A percentile compares a stretch with the other conserved stretches of the same genome.
Evolutionary conservation across 176 grass and related monocot species (phyloP).

Genomic region (Musa schizocarpa): DNA sequence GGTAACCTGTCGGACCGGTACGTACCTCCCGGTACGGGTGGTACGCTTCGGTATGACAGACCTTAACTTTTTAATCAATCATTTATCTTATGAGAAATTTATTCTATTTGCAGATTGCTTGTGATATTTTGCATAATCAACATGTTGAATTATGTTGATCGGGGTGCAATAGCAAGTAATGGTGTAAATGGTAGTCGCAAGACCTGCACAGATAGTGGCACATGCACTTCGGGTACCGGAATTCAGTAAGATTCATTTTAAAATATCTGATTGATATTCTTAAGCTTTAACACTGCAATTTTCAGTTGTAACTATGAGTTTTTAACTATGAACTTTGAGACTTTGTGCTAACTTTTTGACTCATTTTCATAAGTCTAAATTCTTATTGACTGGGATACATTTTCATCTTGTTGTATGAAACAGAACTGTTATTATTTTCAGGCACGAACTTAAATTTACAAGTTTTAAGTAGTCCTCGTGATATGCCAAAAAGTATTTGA

Average conservation of each 20-base stretch:
- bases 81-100: neutral
- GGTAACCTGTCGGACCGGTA: no score
- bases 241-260: conserved; percentile 72
- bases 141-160: conserved; percentile 96
- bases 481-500: neutral
- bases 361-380: no score
- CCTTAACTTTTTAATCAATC: neutral
- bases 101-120: conserved; percentile 63
- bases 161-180: conserved; percentile 96
- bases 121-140: conserved; percentile 89
- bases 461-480: neutral
- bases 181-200: conserved; percentile 82
- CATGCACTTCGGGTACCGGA: conserved; percentile 74
- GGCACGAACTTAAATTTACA: neutral
- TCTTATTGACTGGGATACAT: neutral
- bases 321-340: neutral
- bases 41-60: no score
- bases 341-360: neutral
- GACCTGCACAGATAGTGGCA: conserved; percentile 50
- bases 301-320: no score
- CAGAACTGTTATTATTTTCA: neutral
- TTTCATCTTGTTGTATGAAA: neutral
- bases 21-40: no score
- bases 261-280: neutral
- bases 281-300: neutral